These are phyloP conservation scores for Chlamydomonas sphaeroides DNA, from an alignment of 139 green algal genomes.

Conservation along the genomic window DNA sequence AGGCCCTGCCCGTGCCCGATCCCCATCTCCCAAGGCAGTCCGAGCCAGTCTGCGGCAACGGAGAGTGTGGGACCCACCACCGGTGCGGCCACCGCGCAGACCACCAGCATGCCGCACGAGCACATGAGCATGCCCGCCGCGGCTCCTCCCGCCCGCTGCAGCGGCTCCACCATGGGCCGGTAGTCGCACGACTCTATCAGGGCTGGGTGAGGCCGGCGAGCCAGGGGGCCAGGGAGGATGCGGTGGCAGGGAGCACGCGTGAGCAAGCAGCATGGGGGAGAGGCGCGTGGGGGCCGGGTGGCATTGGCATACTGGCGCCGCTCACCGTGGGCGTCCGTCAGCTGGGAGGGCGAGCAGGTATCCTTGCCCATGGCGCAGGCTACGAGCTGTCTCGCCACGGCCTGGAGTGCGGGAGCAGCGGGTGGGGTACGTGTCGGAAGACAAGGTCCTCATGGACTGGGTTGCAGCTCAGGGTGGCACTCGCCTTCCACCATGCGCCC, in stretches of 20 bases:
- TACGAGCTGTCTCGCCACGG: no score
- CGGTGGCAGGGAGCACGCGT: neutral
- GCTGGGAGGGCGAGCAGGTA: no score
- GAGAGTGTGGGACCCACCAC: neutral
- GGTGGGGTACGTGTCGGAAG: neutral
- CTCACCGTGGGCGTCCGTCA: no score
- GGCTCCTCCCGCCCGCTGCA: neutral
- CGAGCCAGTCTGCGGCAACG: no score
- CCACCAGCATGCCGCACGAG: conserved; percentile 17
- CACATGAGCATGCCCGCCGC: neutral
- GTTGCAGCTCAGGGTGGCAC: neutral
- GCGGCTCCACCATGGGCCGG: neutral
- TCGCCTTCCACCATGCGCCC: conserved; percentile 11
- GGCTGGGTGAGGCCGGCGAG: no score
- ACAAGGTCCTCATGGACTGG: neutral
- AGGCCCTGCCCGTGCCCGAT: no score
- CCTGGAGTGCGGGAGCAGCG: no score
- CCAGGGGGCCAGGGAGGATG: neutral
- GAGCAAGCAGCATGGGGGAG: no score
- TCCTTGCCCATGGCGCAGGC: neutral
- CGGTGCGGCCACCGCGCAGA: neutral
- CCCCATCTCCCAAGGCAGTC: no score
- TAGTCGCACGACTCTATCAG: neutral
- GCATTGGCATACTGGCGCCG: no score
- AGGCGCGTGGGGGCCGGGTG: no score